Evolutionary conservation across 495 filamentous ascomycete species (phyloP).

Genomic region (Pseudevernia furfuracea): DNA sequence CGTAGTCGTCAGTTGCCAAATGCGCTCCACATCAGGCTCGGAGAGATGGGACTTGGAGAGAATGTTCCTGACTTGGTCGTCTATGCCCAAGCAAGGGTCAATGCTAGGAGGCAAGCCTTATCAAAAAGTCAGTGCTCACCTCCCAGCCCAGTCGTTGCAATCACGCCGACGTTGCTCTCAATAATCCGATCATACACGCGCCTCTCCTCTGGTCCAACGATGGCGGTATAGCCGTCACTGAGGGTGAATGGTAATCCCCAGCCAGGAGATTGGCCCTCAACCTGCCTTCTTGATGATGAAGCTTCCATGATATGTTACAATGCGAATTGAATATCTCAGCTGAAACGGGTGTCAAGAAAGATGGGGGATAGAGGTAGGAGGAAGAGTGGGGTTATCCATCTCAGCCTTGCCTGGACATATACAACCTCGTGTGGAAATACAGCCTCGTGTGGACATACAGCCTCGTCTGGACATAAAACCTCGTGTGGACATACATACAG

Average conservation of each 20-base stretch:
- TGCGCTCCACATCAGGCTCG: constrained; percentile 5
- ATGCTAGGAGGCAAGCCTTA: not conserved
- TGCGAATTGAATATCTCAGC: too few relatives aligned
- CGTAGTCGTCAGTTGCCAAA: constrained; percentile 15
- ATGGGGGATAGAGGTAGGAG: too few relatives aligned
- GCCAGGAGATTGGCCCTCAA: not conserved
- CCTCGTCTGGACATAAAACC: too few relatives aligned
- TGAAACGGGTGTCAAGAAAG: too few relatives aligned
- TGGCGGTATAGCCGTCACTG: not conserved
- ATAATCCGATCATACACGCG: not conserved
- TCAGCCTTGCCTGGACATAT: too few relatives aligned
- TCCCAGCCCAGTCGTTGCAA: not conserved
- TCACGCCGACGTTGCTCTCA: not conserved
- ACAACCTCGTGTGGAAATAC: too few relatives aligned
- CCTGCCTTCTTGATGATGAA: not conserved
- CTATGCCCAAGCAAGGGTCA: not conserved
- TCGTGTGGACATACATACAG: too few relatives aligned
- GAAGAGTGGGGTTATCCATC: too few relatives aligned
- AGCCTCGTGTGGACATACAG: too few relatives aligned
- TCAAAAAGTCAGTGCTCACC: not conserved
- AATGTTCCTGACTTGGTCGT: constrained; percentile 4
- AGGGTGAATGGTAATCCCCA: not conserved
- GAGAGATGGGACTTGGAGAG: constrained; percentile 19
- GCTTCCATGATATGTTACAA: not conserved
- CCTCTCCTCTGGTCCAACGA: not conserved